Evolutionary conservation across 176 grass and related monocot genomes (phyloP), one percentile per base, ranked within the genome.

Genomic region (Poa annua): DNA sequence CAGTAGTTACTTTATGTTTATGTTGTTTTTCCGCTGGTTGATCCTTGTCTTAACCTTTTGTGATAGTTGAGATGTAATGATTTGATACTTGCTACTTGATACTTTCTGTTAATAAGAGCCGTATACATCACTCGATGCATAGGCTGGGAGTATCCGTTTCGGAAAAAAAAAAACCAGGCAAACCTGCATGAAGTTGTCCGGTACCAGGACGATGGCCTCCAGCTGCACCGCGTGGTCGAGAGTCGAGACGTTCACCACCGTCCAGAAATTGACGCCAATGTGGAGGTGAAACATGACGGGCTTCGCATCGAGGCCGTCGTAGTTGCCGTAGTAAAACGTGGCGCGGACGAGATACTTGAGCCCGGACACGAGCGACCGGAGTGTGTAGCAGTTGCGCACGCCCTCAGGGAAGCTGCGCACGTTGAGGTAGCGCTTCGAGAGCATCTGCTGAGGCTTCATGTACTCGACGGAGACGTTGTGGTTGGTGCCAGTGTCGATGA

Each of bases 321-420:
- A 93, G 82, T 93, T 80, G 56, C 82, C 91, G 67, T 93, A 90
- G 34, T 73, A 53, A 63, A 93, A 93, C 4, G 8, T 60, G 35
- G 82, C 79, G 6, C 91, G 75, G 35, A 93, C 0, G 1, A 90
- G 29, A 73, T 94, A 88, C 66, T 90, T 94, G n/a, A 69, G 67
- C 19, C 81, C 81, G 11, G 39, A 2, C 12, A 71, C 34, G 16
- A 90, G 51, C 0, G 91, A 84, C 25, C 78, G 81, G 8, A 94
- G 72, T 4, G 83, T 80, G 83, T 94, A 94, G 85, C 91, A 90
- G 72, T 78, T 88, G 67, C 91, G 77, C 12, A 7, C 32, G 16
- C 78, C 82, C n/a, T 36, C 77, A 4, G 81, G 71, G 55, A 96
- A 93, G 90, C 88, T 93, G 66, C 90, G 73, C 24, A 91, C 0